Evolutionary conservation across 768 basidiomycete species (phyloP).

Genomic region (Astraeus odoratus): DNA sequence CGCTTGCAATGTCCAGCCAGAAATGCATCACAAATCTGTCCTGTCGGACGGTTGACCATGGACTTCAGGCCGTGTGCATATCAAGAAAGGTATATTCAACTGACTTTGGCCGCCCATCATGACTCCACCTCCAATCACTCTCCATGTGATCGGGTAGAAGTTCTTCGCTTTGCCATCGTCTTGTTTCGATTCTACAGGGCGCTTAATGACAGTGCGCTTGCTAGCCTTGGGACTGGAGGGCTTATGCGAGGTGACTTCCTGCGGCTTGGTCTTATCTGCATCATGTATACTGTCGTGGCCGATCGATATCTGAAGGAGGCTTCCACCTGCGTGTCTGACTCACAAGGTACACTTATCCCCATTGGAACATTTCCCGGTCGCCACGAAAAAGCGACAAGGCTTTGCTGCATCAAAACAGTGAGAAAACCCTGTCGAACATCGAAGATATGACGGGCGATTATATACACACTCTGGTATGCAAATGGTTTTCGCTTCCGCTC

Average conservation of each 20-base stretch:
- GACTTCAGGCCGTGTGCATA: too few species aligned
- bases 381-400: constrained; percentile 49
- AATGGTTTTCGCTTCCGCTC: constrained; percentile 15
- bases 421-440: not conserved
- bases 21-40: constrained; percentile 21
- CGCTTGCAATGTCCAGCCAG: constrained; percentile 17
- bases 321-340: constrained; percentile 17
- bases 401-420: constrained; percentile 38
- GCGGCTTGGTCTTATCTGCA: constrained; percentile 5
- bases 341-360: constrained; percentile 57
- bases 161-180: constrained; percentile 38
- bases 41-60: constrained; percentile 8
- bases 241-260: not conserved
- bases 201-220: not conserved
- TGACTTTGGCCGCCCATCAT: constrained; percentile 42
- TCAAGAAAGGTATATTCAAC: too few species aligned
- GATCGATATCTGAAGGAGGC: not conserved
- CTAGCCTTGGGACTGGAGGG: not conserved
- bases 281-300: constrained; percentile 39
- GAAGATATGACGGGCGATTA: not conserved
- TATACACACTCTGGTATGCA: constrained; percentile 24
- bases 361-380: constrained; percentile 42
- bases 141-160: constrained; percentile 64
- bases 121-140: constrained; percentile 77
- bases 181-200: constrained; percentile 15